A percentile compares a stretch with the other conserved stretches of the same genome.
Evolutionary conservation across 805 yeast species (phyloP).

Genomic region (Metschnikowia picachoensis): DNA sequence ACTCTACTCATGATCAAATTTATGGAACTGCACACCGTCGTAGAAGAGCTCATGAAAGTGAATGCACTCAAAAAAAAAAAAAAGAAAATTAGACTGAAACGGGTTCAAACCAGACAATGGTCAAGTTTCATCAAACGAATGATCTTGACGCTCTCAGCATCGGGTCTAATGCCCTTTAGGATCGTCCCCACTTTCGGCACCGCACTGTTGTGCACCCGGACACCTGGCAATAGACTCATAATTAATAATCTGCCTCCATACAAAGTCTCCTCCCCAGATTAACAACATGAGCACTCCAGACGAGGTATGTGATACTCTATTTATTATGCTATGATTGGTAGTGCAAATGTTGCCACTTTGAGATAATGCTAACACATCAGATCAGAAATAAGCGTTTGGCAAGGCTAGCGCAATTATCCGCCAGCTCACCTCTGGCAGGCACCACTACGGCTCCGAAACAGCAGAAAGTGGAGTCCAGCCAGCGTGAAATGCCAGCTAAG

Average conservation of each 20-base stretch:
- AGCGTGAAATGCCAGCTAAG: not conserved
- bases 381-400: constrained; percentile 54
- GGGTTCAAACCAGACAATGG: too few species aligned
- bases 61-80: too few species aligned
- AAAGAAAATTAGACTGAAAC: too few species aligned
- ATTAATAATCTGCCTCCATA: too few species aligned
- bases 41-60: too few species aligned
- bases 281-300: constrained; percentile 16
- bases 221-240: not conserved
- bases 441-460: constrained; percentile 3
- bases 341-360: too few species aligned
- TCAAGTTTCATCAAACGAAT: too few species aligned
- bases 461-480: constrained; percentile 1
- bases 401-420: constrained; percentile 30
- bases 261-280: not conserved
- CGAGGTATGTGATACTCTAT: constrained; percentile 15
- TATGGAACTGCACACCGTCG: too few species aligned
- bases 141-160: too few species aligned
- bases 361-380: constrained; percentile 19
- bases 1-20: too few species aligned
- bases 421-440: constrained; percentile 2
- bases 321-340: not conserved
- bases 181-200: too few species aligned
- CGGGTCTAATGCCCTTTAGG: too few species aligned
- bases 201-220: not conserved